Evolutionary conservation across 2,329 filamentous ascomycete genomes (phyloP).

Genomic region (Epichloe glyceriae): DNA sequence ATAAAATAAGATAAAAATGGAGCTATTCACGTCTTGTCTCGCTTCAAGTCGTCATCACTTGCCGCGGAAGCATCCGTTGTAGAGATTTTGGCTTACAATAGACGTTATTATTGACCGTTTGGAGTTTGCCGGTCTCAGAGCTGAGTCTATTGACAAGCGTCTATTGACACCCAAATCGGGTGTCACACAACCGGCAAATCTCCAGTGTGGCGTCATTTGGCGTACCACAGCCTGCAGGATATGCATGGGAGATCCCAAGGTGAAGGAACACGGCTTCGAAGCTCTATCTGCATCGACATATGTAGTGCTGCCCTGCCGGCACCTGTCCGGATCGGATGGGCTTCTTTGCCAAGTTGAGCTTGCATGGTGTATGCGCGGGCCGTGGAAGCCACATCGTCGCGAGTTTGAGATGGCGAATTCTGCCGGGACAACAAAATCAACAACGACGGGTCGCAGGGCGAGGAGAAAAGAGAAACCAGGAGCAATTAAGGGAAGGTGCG

Average conservation of each 20-base stretch:
- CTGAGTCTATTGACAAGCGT: constrained; percentile 18
- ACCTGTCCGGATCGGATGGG: background rate
- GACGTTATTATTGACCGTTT: constrained; percentile 3
- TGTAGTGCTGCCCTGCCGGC: background rate
- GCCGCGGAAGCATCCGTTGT: constrained; percentile 1
- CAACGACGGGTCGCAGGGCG: background rate
- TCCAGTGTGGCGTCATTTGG: constrained; percentile 5
- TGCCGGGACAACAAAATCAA: background rate
- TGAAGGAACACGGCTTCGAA: background rate
- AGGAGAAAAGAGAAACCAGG: background rate
- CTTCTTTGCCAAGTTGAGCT: background rate
- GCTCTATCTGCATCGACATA: background rate
- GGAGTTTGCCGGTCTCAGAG: constrained; percentile 3
- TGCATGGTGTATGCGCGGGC: background rate
- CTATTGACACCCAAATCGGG: constrained; percentile 25
- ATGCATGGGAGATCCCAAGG: background rate
- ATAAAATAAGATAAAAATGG: background rate
- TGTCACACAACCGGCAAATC: constrained; percentile 5
- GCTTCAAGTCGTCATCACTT: background rate
- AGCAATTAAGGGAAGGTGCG: too few relatives aligned
- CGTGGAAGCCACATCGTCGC: background rate
- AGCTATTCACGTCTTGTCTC: background rate
- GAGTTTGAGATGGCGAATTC: background rate
- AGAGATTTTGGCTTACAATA: constrained; percentile 2
- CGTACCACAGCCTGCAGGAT: constrained; percentile 16